These are phyloP conservation scores for Pseudocercospora fijiensis DNA, from an alignment of 2,329 filamentous ascomycete genomes.

Conservation along the genomic window DNA sequence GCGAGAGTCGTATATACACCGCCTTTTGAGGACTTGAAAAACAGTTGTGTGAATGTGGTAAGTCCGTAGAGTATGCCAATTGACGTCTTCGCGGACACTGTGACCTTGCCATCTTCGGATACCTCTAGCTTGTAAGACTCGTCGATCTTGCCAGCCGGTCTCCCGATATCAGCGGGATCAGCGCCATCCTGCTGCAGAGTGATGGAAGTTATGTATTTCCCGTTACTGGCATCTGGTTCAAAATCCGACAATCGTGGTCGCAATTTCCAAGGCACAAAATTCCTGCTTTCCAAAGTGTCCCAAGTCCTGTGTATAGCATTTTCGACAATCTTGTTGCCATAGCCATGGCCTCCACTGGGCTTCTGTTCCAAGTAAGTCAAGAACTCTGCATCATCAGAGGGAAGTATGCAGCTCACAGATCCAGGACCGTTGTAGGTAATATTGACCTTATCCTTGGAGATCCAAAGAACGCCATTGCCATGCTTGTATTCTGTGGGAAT, in stretches of 20 bases:
- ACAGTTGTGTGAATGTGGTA: conserved; percentile 75
- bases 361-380: conserved; percentile 20
- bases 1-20: conserved; percentile 66
- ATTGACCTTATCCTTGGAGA: conserved; percentile 39
- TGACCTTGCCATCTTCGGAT: conserved; percentile 57
- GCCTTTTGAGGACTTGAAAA: conserved; percentile 66
- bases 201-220: conserved; percentile 58
- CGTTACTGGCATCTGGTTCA: conserved; percentile 55
- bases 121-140: conserved; percentile 73
- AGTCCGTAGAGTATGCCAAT: conserved; percentile 71
- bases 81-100: conserved; percentile 64
- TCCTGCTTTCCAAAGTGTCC: conserved; percentile 63
- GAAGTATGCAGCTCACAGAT: conserved; percentile 24
- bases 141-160: conserved; percentile 63
- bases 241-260: conserved; percentile 62
- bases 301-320: conserved; percentile 56
- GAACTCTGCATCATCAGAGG: conserved; percentile 12
- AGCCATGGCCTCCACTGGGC: background rate
- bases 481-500: conserved; percentile 42
- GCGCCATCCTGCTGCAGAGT: conserved; percentile 59
- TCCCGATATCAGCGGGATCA: conserved; percentile 57
- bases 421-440: conserved; percentile 37
- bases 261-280: conserved; percentile 77
- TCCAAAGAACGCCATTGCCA: conserved; percentile 45
- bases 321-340: conserved; percentile 44